Percentiles rank a stretch among this genome's conserved stretches.
Evolutionary conservation across 108 stramenopile species (phyloP).

Genomic region (Stephanodiscus minutulus): DNA sequence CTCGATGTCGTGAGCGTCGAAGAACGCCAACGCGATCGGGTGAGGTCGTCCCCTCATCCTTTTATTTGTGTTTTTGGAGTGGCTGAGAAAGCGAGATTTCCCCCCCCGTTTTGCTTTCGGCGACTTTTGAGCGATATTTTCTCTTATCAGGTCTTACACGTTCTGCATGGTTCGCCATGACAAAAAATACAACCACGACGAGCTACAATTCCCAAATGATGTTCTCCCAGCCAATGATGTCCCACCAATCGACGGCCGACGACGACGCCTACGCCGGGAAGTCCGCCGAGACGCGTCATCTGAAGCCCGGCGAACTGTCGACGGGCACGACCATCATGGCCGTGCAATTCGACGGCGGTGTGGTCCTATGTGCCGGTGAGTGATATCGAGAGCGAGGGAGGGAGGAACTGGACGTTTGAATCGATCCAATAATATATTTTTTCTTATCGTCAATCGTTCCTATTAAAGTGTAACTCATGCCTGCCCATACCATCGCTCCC

Average conservation of each 20-base stretch:
- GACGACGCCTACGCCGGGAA: constrained; percentile 46
- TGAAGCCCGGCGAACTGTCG: constrained; percentile 77
- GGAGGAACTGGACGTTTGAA: no score
- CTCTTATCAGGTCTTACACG: no score
- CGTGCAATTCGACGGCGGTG: constrained; percentile 88
- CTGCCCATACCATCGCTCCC: background rate
- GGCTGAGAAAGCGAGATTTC: no score
- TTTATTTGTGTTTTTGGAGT: background rate
- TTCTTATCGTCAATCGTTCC: no score
- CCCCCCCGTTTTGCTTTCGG: no score
- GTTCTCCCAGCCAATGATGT: constrained; percentile 17
- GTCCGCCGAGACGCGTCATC: constrained; percentile 57
- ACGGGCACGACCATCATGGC: constrained; percentile 98
- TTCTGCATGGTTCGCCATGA: no score
- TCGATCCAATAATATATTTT: no score
- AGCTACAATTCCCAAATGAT: no score
- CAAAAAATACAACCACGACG: no score
- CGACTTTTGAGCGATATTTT: no score
- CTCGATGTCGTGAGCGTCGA: constrained; percentile 56
- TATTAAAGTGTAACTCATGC: no score
- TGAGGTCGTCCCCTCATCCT: constrained; percentile 9
- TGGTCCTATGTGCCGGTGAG: constrained; percentile 89
- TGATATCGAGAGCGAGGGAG: constrained; percentile 6
- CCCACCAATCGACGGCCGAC: constrained; percentile 12
- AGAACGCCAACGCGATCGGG: constrained; percentile 67